These are phyloP conservation scores for Cyclanthera cordifolia DNA, from an alignment of 306 rosid species.

Conservation along the genomic window DNA sequence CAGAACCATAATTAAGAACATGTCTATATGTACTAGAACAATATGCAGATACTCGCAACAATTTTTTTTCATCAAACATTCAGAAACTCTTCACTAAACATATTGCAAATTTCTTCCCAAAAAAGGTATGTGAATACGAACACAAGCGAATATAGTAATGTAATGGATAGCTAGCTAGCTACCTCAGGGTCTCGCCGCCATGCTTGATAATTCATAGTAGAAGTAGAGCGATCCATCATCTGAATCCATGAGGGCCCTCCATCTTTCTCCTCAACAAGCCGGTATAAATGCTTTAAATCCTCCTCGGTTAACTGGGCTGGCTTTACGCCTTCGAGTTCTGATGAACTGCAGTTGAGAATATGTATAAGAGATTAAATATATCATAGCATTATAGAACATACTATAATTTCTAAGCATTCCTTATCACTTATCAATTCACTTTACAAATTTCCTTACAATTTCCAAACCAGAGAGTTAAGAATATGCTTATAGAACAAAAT, in stretches of 20 bases:
- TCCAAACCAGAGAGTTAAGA: neutral
- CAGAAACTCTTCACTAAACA: neutral
- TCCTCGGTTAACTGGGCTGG: conserved; percentile 20
- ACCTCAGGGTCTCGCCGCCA: conserved; percentile 50
- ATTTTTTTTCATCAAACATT: neutral
- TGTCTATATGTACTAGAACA: neutral
- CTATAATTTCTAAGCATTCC: too few relatives aligned
- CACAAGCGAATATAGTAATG: neutral
- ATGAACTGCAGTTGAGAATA: conserved; percentile 22
- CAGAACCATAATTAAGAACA: neutral
- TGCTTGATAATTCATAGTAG: conserved; percentile 67
- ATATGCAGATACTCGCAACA: neutral
- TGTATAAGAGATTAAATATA: neutral
- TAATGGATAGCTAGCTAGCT: conserved; percentile 2
- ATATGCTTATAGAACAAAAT: neutral
- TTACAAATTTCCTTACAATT: neutral
- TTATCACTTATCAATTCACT: too few relatives aligned
- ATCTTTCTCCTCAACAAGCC: conserved; percentile 51
- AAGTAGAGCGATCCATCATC: conserved; percentile 90
- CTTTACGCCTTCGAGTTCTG: conserved; percentile 24
- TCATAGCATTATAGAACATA: neutral
- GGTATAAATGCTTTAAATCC: conserved; percentile 38
- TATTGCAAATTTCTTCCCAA: neutral
- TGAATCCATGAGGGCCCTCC: conserved; percentile 91
- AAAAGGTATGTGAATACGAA: neutral